Conservation (phyloP, 495 filamentous ascomycete species). For the Annulohypoxylon nitens region DNA sequence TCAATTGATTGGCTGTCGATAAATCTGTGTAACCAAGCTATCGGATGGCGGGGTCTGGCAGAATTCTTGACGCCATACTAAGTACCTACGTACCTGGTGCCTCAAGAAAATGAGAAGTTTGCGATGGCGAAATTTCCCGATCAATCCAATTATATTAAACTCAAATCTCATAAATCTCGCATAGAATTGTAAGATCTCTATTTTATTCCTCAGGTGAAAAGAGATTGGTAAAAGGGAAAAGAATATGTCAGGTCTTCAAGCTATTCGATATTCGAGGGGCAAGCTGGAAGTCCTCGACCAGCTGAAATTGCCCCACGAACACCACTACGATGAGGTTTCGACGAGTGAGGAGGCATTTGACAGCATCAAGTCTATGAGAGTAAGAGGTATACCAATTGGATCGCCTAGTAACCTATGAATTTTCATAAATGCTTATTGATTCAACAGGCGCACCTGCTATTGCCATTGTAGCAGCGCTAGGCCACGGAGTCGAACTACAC, state of each 20-base stretch:
- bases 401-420: not conserved
- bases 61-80: conserved; percentile 36
- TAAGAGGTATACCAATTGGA: conserved; percentile 66
- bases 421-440: conserved; percentile 6
- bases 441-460: conserved; percentile 85
- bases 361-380: conserved; percentile 93
- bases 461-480: conserved; percentile 93
- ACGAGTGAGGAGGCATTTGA: conserved; percentile 88
- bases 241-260: conserved; percentile 73
- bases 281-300: conserved; percentile 90
- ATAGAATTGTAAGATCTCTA: not conserved
- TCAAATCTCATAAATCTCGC: not conserved
- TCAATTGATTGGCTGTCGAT: conserved; percentile 34
- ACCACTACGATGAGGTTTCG: conserved; percentile 79
- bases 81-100: not conserved
- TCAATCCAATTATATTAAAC: not conserved
- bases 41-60: conserved; percentile 45
- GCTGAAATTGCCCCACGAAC: conserved; percentile 86
- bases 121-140: conserved; percentile 26
- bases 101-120: not conserved
- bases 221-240: not conserved
- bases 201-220: not conserved
- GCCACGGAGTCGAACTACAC: conserved; percentile 81
- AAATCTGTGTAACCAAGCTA: not conserved
- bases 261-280: conserved; percentile 86